These are phyloP conservation scores for Brettanomyces bruxellensis DNA, from an alignment of 805 yeast species.

Conservation along the genomic window DNA sequence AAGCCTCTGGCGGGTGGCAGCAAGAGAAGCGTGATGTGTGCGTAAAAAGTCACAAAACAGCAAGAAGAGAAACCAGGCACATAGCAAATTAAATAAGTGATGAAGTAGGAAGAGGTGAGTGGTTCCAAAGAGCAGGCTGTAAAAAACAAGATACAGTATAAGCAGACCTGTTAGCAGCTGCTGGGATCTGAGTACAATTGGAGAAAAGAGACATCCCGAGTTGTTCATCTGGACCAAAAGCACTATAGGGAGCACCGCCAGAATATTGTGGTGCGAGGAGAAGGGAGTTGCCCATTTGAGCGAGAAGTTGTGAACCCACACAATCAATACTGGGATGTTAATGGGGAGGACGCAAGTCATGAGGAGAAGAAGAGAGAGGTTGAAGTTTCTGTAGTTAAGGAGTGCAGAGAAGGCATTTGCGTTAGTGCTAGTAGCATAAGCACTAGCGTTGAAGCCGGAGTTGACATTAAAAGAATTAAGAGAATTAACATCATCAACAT, in stretches of 20 bases:
- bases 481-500: no score
- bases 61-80: conserved; percentile 38
- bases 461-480: no score
- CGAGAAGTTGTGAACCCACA: conserved; percentile 71
- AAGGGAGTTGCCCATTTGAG: conserved; percentile 79
- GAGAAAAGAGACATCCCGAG: conserved; percentile 39
- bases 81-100: conserved; percentile 58
- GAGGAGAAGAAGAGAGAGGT: conserved; percentile 51
- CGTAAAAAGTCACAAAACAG: conserved; percentile 13
- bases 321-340: conserved; percentile 68
- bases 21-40: no score
- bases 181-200: conserved; percentile 17
- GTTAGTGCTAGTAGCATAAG: no score
- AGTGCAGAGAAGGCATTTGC: no score
- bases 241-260: conserved; percentile 70
- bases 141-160: conserved; percentile 45
- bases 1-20: no score
- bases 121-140: conserved; percentile 64
- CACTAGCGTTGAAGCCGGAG: no score
- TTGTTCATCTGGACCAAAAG: conserved; percentile 46
- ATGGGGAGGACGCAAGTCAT: conserved; percentile 77
- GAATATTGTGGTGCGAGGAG: conserved; percentile 74
- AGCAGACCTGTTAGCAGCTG: conserved; percentile 27
- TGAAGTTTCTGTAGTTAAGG: conserved; percentile 40
- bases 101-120: conserved; percentile 83